Percentiles rank a stretch among this genome's conserved stretches.
These are phyloP conservation scores for Aureobasidium pullulans DNA, from an alignment of 2,329 filamentous ascomycete species.

Conservation along the genomic window DNA sequence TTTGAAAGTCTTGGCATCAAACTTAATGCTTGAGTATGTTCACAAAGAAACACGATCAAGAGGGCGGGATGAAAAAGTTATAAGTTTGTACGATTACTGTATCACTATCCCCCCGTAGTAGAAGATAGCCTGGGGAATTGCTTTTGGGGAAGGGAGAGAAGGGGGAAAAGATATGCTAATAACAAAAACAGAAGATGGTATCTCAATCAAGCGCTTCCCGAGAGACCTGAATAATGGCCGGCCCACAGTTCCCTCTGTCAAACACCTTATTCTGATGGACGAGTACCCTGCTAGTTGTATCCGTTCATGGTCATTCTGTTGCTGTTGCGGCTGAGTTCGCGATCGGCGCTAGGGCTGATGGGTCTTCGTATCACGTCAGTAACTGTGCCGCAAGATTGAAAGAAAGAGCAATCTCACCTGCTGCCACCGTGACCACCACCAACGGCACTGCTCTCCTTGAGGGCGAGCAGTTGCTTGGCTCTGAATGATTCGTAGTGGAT, in stretches of 20 bases:
- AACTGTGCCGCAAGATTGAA: not conserved
- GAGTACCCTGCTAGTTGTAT: slow-evolving; percentile 50
- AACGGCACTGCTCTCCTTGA: slow-evolving; percentile 95
- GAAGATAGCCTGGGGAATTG: not conserved
- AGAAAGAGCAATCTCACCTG: slow-evolving; percentile 37
- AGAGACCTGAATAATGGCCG: slow-evolving; percentile 11
- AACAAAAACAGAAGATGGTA: slow-evolving; percentile 15
- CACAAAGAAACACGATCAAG: not conserved
- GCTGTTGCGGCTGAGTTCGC: slow-evolving; percentile 92
- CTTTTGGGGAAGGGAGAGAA: slow-evolving; percentile 5
- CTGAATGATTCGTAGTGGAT: slow-evolving; percentile 99
- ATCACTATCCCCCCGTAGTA: slow-evolving; percentile 1
- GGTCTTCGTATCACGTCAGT: slow-evolving; percentile 39
- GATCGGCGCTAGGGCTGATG: slow-evolving; percentile 89
- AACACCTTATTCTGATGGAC: not conserved
- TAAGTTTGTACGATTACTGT: not conserved
- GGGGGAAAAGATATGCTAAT: slow-evolving; percentile 5
- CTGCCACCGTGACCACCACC: slow-evolving; percentile 60
- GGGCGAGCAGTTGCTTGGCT: slow-evolving; percentile 92
- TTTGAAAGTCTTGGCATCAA: slow-evolving; percentile 10
- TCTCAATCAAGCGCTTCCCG: slow-evolving; percentile 10
- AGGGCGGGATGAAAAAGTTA: not conserved
- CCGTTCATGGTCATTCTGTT: slow-evolving; percentile 99
- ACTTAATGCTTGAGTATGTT: not conserved
- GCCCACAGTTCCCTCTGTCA: slow-evolving; percentile 8